These are phyloP conservation scores for Naganishia friedmannii DNA, from an alignment of 768 basidiomycete genomes.

Conservation along the genomic window DNA sequence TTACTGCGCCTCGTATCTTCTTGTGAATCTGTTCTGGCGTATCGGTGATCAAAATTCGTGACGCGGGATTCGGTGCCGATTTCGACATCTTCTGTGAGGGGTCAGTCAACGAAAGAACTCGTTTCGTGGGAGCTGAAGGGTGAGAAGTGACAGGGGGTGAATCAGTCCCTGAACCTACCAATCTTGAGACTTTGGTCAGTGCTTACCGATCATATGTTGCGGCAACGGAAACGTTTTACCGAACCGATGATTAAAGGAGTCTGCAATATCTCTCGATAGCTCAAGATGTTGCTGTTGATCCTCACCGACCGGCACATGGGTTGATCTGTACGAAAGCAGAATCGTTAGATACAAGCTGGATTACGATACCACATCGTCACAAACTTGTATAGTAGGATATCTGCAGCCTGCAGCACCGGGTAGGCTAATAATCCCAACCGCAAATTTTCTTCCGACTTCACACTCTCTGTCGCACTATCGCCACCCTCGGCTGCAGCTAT, in stretches of 20 bases:
- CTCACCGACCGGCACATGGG: slow-evolving; percentile 92
- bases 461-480: slow-evolving; percentile 60
- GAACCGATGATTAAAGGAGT: slow-evolving; percentile 74
- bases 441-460: slow-evolving; percentile 75
- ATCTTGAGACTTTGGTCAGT: neutral
- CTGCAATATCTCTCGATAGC: slow-evolving; percentile 76
- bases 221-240: slow-evolving; percentile 69
- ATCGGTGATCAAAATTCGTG: slow-evolving; percentile 85
- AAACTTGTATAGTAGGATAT: slow-evolving; percentile 80
- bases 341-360: slow-evolving; percentile 1
- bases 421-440: slow-evolving; percentile 87
- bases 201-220: slow-evolving; percentile 69
- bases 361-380: slow-evolving; percentile 34
- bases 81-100: slow-evolving; percentile 93
- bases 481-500: slow-evolving; percentile 41
- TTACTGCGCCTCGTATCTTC: slow-evolving; percentile 78
- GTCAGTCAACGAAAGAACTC: slow-evolving; percentile 81
- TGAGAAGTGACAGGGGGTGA: neutral
- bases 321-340: slow-evolving; percentile 59
- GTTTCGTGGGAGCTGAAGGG: slow-evolving; percentile 67
- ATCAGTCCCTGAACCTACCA: neutral
- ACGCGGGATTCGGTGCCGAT: slow-evolving; percentile 71
- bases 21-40: slow-evolving; percentile 59
- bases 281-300: slow-evolving; percentile 95
- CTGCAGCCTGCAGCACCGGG: slow-evolving; percentile 88